Base-by-base conservation (phyloP, 2,329 filamentous ascomycete species). In the Fusarium xylarioides region DNA sequence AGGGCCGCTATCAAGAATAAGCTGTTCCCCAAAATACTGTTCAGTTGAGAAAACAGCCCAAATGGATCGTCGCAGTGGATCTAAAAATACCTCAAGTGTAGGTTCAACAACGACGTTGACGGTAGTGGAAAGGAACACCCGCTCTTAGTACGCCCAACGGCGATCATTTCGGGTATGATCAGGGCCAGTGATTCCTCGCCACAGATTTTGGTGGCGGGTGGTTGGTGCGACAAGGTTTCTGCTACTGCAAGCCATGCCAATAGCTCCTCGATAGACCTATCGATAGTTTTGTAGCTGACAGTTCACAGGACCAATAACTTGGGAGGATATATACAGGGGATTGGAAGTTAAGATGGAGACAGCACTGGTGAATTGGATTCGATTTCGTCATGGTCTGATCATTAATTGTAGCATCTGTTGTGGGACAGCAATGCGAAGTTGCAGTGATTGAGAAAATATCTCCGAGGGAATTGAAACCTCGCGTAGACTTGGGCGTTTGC, bases 201-300 rank as follows among this genome's bases (percentile, higher is more conserved):
- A 34, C 47, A 34, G 47, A 18, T 23, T 50, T n/a, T n/a, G 21
- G 21, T 50, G 30, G 46, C 21, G 46, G 21, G 46, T n/a, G 28
- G 14, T n/a, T n/a, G 15, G 7, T 18, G 30, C 7, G 28, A 14
- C 21, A 50, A 34, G 30, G 47, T 50, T 50, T 34, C 16, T 23
- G 47, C 47, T 50, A 50, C 47, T 50, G 30, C 47, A 50, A 50
- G 47, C 47, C 47, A 34, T 34, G 21, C 47, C 47, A 50, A 50
- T 34, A 50, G 47, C 47, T 50, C 16, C 8, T 34, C 15, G 7
- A 34, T 34, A 50, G 46, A 23, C 15, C 14, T 4, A 2, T 34
- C 47, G 23, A 34, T 50, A 49, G 11, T 32, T 32, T 30, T 9
- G 14, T 14, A 50, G 15, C 47, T 23, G 15, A 23, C 30, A 34